Base-by-base conservation (phyloP, 768 basidiomycete species). In the Baorangia bicolor region DNA sequence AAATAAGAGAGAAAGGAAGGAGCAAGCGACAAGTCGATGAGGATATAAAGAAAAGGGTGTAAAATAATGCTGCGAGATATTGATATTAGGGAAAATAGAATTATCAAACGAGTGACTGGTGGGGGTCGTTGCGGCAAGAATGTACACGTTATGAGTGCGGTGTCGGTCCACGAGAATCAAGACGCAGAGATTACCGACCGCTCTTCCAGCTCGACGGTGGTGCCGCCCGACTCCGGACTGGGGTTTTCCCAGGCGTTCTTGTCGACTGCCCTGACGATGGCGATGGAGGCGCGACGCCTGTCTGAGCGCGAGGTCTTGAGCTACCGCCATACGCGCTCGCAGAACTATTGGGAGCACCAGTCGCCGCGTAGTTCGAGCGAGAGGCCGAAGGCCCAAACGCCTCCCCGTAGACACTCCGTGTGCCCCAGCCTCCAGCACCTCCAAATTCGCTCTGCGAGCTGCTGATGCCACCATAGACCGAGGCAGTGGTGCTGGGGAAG, bases 401-500 rank as follows among this genome's bases (percentile, higher is more conserved):
- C 56, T 87, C 87, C 13, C 88, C 91, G 62, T 91, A 91, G 44
- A 81, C 84, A 62, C 86, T 91, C 61, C 79, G 78, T 40, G 87
- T 80, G 21, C 73, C 76, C 73, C 81, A 84, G 11, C 75, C 73
- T 6, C 74, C 67, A 21, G 67, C 75, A 37, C 82, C 82, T 31
- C 86, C 87, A 64, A 82, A 85, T 50, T 85, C 85, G 65, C 87
- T 90, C 53, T 82, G 79, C 25, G 83, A 80, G 50, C 79, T 77
- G 55, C 74, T 71, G 48, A 71, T 55, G 27, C 78, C 83, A 30
- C 78, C 80, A 66, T 86, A 90, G 75, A 84, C 81, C 35, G 87
- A 83, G 8, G 40, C 5, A 58, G 81, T 60, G 34, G 73, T 66
- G 21, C 74, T 67, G 6, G 86, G 83, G 68, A 82, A 84, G 51